These are phyloP conservation scores for Fusarium paranaense DNA, from an alignment of 2,329 filamentous ascomycete species.

Conservation along the genomic window DNA sequence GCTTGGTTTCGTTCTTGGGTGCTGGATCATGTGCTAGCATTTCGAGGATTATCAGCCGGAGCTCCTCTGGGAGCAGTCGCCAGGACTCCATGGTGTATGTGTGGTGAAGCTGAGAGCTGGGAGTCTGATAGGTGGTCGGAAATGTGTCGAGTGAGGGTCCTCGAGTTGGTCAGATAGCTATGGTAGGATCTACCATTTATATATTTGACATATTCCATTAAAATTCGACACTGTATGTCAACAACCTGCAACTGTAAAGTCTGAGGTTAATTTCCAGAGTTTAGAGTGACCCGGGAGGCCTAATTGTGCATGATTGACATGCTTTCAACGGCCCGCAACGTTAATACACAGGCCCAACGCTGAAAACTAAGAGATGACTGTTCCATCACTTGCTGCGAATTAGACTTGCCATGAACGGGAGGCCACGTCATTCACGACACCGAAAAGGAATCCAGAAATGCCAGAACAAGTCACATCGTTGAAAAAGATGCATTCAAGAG, in stretches of 20 bases:
- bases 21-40: background rate
- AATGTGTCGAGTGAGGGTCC: background rate
- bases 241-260: background rate
- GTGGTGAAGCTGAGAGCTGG: background rate
- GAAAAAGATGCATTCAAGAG: constrained; percentile 29
- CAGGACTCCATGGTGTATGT: background rate
- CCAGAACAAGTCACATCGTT: constrained; percentile 18
- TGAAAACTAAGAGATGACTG: background rate
- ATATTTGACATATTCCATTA: background rate
- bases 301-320: background rate
- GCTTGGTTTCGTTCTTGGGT: background rate
- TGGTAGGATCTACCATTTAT: background rate
- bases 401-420: background rate
- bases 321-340: background rate
- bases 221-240: background rate
- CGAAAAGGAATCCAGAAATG: background rate
- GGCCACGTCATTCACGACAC: background rate
- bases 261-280: background rate
- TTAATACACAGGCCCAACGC: background rate
- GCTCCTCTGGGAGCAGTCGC: background rate
- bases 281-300: background rate
- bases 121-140: background rate
- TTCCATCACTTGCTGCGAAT: background rate
- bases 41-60: background rate
- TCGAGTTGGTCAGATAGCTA: background rate